Conservation (phyloP, 257 asterid genomes). For the Salvia splendens region DNA sequence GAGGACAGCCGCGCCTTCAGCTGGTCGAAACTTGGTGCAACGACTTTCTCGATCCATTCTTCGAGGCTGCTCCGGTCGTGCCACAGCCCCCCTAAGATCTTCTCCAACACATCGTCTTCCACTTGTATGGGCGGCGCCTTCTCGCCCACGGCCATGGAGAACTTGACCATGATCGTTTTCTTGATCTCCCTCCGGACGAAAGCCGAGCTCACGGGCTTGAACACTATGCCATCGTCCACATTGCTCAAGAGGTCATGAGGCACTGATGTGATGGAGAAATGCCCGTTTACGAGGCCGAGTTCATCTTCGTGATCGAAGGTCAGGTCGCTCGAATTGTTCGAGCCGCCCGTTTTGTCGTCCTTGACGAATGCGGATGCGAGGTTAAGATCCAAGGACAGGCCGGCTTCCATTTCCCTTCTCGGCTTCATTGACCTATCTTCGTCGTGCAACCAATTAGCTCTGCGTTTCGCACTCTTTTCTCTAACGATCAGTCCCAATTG, state of each 20-base stretch:
- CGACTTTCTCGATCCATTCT: constrained; percentile 67
- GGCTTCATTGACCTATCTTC: constrained; percentile 44
- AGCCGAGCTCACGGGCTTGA: constrained; percentile 62
- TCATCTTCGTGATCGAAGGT: constrained; percentile 78
- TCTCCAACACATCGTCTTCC: constrained; percentile 63
- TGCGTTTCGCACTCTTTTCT: constrained; percentile 63
- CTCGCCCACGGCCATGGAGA: constrained; percentile 61
- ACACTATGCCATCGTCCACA: constrained; percentile 70
- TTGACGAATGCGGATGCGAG: constrained; percentile 47
- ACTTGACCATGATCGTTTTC: constrained; percentile 64
- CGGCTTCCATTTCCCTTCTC: constrained; percentile 52
- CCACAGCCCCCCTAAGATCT: constrained; percentile 82
- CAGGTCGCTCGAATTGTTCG: constrained; percentile 72
- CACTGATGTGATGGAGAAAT: constrained; percentile 57
- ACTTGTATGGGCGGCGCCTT: constrained; percentile 51
- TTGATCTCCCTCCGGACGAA: constrained; percentile 71
- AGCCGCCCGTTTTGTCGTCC: constrained; percentile 64
- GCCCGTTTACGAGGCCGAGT: constrained; percentile 42
- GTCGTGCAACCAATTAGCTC: constrained; percentile 53
- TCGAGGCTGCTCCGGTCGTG: constrained; percentile 61
- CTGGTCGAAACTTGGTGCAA: constrained; percentile 60
- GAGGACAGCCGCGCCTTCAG: constrained; percentile 45
- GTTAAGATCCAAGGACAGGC: constrained; percentile 74
- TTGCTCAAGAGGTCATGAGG: constrained; percentile 67
- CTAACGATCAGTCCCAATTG: constrained; percentile 59